A percentile compares a stretch with the other conserved stretches of the same genome.
Evolutionary conservation across 2,329 filamentous ascomycete species (phyloP).

Genomic region (Aspergillus fumigatus): DNA sequence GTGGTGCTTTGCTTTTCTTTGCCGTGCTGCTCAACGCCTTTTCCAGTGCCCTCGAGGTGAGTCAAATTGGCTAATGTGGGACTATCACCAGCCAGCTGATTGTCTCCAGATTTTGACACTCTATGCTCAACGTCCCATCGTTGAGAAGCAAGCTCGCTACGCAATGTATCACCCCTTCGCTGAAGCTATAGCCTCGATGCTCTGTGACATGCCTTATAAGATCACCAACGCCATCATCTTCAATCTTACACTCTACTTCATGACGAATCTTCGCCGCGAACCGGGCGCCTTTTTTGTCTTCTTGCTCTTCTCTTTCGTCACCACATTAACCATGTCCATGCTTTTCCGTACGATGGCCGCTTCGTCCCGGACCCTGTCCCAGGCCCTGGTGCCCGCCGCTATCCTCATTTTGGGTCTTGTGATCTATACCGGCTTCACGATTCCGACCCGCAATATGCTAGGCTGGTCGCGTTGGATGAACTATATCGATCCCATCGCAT

Average conservation of each 20-base stretch:
- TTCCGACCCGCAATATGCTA: slow-evolving; percentile 58
- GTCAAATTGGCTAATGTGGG: neutral
- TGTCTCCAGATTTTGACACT: slow-evolving; percentile 66
- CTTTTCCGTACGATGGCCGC: slow-evolving; percentile 80
- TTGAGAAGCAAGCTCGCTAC: slow-evolving; percentile 84
- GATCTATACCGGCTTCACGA: slow-evolving; percentile 49
- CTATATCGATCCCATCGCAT: slow-evolving; percentile 73
- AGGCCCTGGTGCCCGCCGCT: slow-evolving; percentile 54
- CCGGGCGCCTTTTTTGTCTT: slow-evolving; percentile 81
- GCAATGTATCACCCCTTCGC: slow-evolving; percentile 86
- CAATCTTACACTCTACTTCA: slow-evolving; percentile 79
- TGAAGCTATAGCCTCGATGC: slow-evolving; percentile 82
- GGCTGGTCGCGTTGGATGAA: slow-evolving; percentile 80
- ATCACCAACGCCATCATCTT: slow-evolving; percentile 69
- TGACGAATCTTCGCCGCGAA: slow-evolving; percentile 73
- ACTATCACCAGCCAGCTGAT: neutral
- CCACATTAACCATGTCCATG: slow-evolving; percentile 77
- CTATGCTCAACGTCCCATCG: slow-evolving; percentile 83
- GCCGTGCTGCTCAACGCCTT: slow-evolving; percentile 84
- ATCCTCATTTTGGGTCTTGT: slow-evolving; percentile 43
- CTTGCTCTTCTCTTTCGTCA: slow-evolving; percentile 68
- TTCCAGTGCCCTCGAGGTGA: slow-evolving; percentile 67
- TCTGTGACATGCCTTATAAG: slow-evolving; percentile 82
- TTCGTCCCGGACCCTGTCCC: slow-evolving; percentile 61
- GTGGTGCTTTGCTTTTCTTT: slow-evolving; percentile 80